Conservation (phyloP, 805 yeast species). For the Nakazawaea pomicola region DNA sequence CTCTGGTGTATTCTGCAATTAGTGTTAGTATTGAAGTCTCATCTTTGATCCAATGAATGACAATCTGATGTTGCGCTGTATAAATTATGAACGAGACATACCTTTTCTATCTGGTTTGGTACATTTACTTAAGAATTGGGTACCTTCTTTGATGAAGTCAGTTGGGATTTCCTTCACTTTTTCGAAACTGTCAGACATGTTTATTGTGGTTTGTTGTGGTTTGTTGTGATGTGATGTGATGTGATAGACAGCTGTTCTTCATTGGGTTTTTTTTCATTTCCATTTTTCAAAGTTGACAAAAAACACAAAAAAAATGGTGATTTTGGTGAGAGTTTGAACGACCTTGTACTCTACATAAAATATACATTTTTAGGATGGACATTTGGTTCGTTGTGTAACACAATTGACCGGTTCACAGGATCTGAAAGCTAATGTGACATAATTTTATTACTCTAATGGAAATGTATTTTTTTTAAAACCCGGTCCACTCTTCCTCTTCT, state of each 20-base stretch:
- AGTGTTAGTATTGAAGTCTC: slow-evolving; percentile 13
- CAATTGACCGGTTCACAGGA: too few species aligned
- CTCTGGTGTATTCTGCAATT: slow-evolving; percentile 68
- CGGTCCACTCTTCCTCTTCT: slow-evolving; percentile 26
- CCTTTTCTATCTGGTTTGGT: slow-evolving; percentile 86
- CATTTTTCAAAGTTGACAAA: slow-evolving; percentile 6
- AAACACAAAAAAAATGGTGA: neutral
- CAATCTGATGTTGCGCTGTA: too few species aligned
- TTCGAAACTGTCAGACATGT: slow-evolving; percentile 61
- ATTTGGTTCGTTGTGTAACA: too few species aligned
- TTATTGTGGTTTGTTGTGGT: neutral
- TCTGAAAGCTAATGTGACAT: too few species aligned
- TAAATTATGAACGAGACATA: slow-evolving; percentile 27
- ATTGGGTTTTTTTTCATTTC: neutral
- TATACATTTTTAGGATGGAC: too few species aligned
- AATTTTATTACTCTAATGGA: too few species aligned
- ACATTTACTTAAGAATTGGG: slow-evolving; percentile 84
- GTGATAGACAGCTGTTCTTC: neutral
- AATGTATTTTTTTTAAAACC: too few species aligned
- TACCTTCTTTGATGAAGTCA: slow-evolving; percentile 88
- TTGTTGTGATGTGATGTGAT: too few species aligned
- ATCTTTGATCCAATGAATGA: too few species aligned
- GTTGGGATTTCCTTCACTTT: slow-evolving; percentile 81
- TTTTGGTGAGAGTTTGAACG: too few species aligned
- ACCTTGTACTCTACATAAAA: too few species aligned